Percentiles rank a stretch among this genome's conserved stretches.
These are phyloP conservation scores for Ormosia emarginata DNA, from an alignment of 306 rosid species.

Conservation along the genomic window DNA sequence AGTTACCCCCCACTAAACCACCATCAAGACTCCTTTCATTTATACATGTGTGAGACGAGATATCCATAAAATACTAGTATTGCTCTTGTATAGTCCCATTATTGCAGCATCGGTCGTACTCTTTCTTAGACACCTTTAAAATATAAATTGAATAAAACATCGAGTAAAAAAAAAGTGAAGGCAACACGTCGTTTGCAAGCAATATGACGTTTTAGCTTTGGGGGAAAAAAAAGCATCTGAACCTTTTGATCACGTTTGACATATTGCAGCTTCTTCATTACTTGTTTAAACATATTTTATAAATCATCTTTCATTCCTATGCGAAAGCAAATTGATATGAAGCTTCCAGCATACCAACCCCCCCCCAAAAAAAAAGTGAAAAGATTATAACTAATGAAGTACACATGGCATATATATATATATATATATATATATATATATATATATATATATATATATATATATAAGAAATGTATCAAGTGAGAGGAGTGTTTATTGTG, in stretches of 20 bases:
- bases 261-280: background rate
- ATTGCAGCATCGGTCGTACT: background rate
- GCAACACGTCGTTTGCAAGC: constrained; percentile 25
- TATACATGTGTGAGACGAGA: background rate
- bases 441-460: no score
- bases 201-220: constrained; percentile 9
- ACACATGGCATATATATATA: background rate
- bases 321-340: background rate
- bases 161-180: background rate
- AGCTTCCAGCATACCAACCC: background rate
- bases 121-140: background rate
- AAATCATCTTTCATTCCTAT: background rate
- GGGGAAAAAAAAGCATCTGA: background rate
- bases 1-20: constrained; percentile 6
- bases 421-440: no score
- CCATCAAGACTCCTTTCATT: background rate
- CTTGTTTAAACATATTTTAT: background rate
- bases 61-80: constrained; percentile 7
- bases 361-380: background rate
- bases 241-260: constrained; percentile 25
- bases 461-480: no score
- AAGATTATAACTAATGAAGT: no score
- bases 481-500: no score
- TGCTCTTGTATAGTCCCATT: background rate
- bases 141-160: background rate